Conservation (phyloP, 306 rosid genomes). For the Abrus precatorius region DNA sequence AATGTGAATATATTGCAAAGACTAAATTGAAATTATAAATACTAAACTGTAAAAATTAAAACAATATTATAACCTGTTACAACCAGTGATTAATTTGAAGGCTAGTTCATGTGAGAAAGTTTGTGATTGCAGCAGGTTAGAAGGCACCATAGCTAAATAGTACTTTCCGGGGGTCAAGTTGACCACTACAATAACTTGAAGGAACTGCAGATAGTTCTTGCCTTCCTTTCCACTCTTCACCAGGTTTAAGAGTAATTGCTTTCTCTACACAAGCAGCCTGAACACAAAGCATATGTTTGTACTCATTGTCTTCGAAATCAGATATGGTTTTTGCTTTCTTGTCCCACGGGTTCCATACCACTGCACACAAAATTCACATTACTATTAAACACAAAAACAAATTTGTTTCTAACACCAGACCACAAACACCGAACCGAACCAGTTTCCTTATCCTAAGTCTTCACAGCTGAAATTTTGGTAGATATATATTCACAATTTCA, state of each 20-base stretch:
- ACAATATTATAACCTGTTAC: too few relatives aligned
- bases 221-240: constrained; percentile 93
- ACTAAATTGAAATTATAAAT: too few relatives aligned
- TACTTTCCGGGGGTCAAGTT: constrained; percentile 71
- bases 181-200: constrained; percentile 83
- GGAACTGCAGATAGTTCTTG: constrained; percentile 76
- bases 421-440: background rate
- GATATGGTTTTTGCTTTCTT: constrained; percentile 75
- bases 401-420: background rate
- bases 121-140: too few relatives aligned
- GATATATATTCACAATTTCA: background rate
- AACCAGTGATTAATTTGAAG: too few relatives aligned
- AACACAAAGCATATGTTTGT: constrained; percentile 76
- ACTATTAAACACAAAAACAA: constrained; percentile 8
- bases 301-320: constrained; percentile 75
- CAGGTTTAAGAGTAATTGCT: constrained; percentile 75
- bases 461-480: background rate
- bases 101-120: too few relatives aligned
- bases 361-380: constrained; percentile 49
- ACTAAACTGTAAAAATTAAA: too few relatives aligned
- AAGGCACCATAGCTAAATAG: background rate
- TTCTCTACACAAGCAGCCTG: constrained; percentile 76
- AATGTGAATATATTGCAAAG: too few relatives aligned
- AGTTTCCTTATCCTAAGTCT: constrained; percentile 10
- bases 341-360: constrained; percentile 93